Conservation (phyloP, 345 rosid genomes). For the Moringa oleifera region DNA sequence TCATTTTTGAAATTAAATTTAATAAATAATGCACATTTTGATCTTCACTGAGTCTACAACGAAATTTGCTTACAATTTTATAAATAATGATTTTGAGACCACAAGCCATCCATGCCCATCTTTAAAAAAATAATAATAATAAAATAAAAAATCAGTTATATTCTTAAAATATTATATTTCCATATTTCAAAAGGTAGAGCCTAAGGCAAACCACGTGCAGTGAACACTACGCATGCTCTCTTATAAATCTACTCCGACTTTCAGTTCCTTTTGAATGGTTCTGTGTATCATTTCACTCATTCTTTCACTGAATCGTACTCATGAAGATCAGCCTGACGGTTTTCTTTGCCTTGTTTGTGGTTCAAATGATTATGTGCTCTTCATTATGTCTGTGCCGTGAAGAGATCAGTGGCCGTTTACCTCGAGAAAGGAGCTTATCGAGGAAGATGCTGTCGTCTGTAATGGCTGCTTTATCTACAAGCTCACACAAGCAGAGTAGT, state of each 20-base stretch:
- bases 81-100: too few relatives aligned
- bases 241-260: slow-evolving; percentile 11
- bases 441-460: too few relatives aligned
- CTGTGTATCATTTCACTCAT: not conserved
- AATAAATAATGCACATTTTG: too few relatives aligned
- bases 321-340: slow-evolving; percentile 31
- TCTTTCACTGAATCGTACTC: not conserved
- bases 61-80: too few relatives aligned
- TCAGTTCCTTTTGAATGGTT: slow-evolving; percentile 5
- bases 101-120: not conserved
- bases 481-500: too few relatives aligned
- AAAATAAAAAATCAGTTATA: not conserved
- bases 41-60: too few relatives aligned
- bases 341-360: slow-evolving; percentile 17
- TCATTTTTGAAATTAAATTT: too few relatives aligned
- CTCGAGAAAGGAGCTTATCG: not conserved
- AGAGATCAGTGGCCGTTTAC: not conserved
- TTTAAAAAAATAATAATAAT: not conserved
- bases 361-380: slow-evolving; percentile 18
- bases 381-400: slow-evolving; percentile 19
- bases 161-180: not conserved
- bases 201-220: slow-evolving; percentile 23
- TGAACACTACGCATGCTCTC: slow-evolving; percentile 18
- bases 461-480: too few relatives aligned
- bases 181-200: not conserved